Evolutionary conservation across 2,329 filamentous ascomycete genomes (phyloP), one percentile per base, ranked within the genome.

Genomic region (Diaporthe ilicicola): DNA sequence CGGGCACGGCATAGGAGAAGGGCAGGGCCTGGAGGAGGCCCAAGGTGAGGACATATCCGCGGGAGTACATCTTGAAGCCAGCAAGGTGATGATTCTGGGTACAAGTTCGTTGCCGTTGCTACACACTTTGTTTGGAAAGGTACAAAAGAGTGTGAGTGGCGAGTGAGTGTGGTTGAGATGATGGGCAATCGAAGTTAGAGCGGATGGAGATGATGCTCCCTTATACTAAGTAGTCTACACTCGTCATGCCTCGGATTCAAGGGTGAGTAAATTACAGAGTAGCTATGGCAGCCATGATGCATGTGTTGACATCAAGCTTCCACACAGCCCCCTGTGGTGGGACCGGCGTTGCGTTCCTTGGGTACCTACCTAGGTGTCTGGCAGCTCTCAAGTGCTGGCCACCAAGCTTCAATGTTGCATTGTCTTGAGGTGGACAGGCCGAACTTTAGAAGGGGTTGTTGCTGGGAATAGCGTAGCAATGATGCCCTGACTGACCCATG

Each of bases 1-100:
- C 64, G 12, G 71, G 71, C 8, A 54, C 54, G 17, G 55, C 69
- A 12, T 22, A 1, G 37, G 69, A 48, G 44, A 68, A 59, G 24
- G 64, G 69, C 44, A 68, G 13, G 32, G 69, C 64, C 51, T 73
- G 69, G 44, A 73, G 64, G 22, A 73, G 51, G 44, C 64, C 51
- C 46, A 71, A 4, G 5, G 48, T 53, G 3, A 73, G 37, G 50
- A 66, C 13, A 27, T 22, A 24, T 15, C 54, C 54, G 22, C 29
- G 62, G 42, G 62, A 29, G 32, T 56, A 71, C 69, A 71, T 71
- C 15, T n/a, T 68, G 42, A 27, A 42, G 5, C 37, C 4, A 17
- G 56, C 13, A 9, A 34, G n/a, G 34, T 34, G 32, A 39, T 22
- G 24, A 4, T 48, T 34, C 3, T 37, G 59, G 15, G 6, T 32